Percentiles rank a stretch among this genome's conserved stretches.
phyloP scores from a whole-genome alignment of 805 yeast genomes.

The Yamadazyma phyllophila region DNA sequence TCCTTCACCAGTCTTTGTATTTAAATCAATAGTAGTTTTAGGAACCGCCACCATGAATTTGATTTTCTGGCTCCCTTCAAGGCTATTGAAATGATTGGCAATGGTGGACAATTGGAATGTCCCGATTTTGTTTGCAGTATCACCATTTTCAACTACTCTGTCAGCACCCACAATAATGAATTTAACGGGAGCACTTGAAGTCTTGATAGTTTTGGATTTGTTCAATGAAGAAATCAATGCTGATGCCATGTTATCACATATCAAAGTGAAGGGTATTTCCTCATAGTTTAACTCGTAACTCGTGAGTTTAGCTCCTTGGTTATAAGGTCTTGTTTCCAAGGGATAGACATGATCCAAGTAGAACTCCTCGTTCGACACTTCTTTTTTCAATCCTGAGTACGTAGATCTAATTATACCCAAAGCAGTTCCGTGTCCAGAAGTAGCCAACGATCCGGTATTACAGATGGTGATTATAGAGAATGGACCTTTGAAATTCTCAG shows the following conservation, averaged over 20 bases:
- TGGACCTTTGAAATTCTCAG: conserved; percentile 55
- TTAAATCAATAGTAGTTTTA: conserved; percentile 78
- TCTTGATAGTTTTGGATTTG: conserved; percentile 19
- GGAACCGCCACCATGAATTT: conserved; percentile 96
- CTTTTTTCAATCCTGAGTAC: conserved; percentile 40
- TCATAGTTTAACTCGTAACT: conserved; percentile 89
- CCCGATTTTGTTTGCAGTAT: conserved; percentile 95
- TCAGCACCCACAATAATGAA: conserved; percentile 95
- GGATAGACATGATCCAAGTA: conserved; percentile 74
- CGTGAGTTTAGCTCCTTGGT: conserved; percentile 92
- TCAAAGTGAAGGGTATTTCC: conserved; percentile 78
- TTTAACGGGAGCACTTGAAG: conserved; percentile 61
- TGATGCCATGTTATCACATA: conserved; percentile 91
- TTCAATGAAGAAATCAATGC: conserved; percentile 56
- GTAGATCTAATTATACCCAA: conserved; percentile 85
- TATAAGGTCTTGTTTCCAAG: conserved; percentile 93
- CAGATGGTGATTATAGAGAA: conserved; percentile 88
- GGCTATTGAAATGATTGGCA: conserved; percentile 47
- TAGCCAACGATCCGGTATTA: conserved; percentile 94
- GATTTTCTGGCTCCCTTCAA: conserved; percentile 28
- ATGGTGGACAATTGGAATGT: conserved; percentile 83
- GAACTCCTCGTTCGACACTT: conserved; percentile 30
- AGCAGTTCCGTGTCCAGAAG: conserved; percentile 98
- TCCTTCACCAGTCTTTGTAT: conserved; percentile 63
- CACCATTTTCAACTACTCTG: conserved; percentile 89